Conservation (phyloP, 2,329 filamentous ascomycete species). For the Monilinia vaccinii-corymbosi region DNA sequence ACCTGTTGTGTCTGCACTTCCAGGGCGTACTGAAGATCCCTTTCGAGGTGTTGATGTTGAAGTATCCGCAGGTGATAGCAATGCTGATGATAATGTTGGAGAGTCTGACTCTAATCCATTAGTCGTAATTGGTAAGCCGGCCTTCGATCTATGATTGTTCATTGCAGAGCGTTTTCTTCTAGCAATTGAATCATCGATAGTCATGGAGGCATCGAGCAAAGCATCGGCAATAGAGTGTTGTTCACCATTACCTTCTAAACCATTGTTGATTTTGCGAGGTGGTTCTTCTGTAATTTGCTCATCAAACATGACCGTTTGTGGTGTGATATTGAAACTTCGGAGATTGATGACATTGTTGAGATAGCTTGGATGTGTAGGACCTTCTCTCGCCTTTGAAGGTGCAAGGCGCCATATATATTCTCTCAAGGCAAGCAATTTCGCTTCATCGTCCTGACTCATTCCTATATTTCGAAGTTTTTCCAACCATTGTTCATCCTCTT, state of each 20-base stretch:
- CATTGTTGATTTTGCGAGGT: conserved; percentile 28
- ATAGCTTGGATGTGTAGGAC: conserved; percentile 27
- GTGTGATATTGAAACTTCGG: conserved; percentile 65
- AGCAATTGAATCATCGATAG: conserved; percentile 60
- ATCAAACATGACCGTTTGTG: conserved; percentile 89
- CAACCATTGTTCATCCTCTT: conserved; percentile 95
- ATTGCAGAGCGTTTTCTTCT: conserved; percentile 43
- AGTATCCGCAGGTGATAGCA: conserved; percentile 20
- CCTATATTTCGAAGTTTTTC: conserved; percentile 75
- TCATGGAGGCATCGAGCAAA: conserved; percentile 82
- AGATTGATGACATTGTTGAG: conserved; percentile 66
- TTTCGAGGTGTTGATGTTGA: conserved; percentile 15
- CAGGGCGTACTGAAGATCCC: conserved; percentile 11
- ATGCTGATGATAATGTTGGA: conserved; percentile 19
- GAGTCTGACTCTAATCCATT: conserved; percentile 17
- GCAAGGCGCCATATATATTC: conserved; percentile 89
- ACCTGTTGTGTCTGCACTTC: conserved; percentile 11
- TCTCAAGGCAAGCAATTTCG: conserved; percentile 74
- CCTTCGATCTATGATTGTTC: conserved; percentile 42
- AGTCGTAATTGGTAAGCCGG: conserved; percentile 21
- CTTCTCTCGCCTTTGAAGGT: conserved; percentile 45
- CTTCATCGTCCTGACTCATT: conserved; percentile 73
- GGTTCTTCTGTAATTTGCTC: conserved; percentile 48
- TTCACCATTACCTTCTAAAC: conserved; percentile 29
- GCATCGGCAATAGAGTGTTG: conserved; percentile 80